Conservation (phyloP, 2,329 filamentous ascomycete species). For the Didymella pomorum region DNA sequence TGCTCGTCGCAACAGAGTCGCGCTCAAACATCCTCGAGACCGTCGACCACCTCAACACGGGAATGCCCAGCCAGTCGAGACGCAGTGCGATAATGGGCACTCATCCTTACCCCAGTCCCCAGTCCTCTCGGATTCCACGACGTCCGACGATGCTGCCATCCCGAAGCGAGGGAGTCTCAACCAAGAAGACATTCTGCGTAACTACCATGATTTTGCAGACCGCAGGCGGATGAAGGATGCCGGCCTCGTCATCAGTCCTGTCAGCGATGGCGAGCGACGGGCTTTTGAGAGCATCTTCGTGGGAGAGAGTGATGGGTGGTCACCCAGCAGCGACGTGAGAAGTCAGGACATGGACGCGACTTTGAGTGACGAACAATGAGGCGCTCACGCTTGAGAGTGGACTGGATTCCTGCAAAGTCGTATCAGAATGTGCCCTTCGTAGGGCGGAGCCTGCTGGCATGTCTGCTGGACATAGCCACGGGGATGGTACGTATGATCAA, state of each 20-base stretch:
- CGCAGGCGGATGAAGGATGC: constrained; percentile 14
- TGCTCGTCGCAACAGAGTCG: neutral
- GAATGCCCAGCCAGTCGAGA: neutral
- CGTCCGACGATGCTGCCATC: neutral
- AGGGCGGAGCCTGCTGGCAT: neutral
- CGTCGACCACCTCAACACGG: too few relatives aligned
- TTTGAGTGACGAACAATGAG: neutral
- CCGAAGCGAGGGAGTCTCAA: neutral
- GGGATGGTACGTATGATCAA: constrained; percentile 8
- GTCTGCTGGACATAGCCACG: neutral
- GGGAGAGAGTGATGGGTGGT: constrained; percentile 20
- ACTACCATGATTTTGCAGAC: constrained; percentile 27
- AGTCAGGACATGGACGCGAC: neutral
- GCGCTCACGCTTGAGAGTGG: neutral
- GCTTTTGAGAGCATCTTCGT: constrained; percentile 33
- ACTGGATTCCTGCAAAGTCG: neutral
- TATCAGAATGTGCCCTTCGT: neutral
- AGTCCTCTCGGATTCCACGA: neutral
- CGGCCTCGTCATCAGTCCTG: constrained; percentile 13
- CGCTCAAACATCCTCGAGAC: neutral
- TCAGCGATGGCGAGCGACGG: constrained; percentile 24
- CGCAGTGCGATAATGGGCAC: neutral
- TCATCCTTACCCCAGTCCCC: neutral
- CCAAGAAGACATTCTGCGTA: constrained; percentile 24
- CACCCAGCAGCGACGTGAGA: constrained; percentile 3